Evolutionary conservation across 305 asterid species (phyloP), one percentile per base, ranked within the genome.

Genomic region (Plantago rigida): DNA sequence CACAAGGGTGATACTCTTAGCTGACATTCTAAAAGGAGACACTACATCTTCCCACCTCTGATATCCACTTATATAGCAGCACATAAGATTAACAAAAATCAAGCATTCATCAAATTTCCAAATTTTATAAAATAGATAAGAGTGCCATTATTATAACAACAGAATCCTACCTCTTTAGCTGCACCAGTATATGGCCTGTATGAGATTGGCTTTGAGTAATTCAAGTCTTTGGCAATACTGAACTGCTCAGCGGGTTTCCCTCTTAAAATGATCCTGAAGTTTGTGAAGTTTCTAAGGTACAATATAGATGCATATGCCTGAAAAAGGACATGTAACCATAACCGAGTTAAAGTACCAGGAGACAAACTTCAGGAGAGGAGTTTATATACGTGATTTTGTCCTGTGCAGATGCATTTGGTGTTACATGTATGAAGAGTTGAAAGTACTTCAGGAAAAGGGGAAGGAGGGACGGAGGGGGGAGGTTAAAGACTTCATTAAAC

Each of bases 281-380:
- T 84, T 0, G 71, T 66, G 64, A 88, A 81, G 59, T 73, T 84
- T 75, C 69, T 82, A 75, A 85, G 88, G 82, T 91, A 91, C 64
- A 87, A 74, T 58, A 91, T 77, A 59, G 98, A 91, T 44, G 95
- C 79, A 76, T 91, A 91, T 72, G 94, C 95, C 98, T 91, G 87
- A 65, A 73, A 69, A 68, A 66, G 66, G 26, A 66, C 3, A 65
- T 39, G 51, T 47, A 24, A 26, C 73, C 46, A 63, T 50, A 65
- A 68, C 48, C 65, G 42, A 63, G 60, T 51, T 68, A 73, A 66
- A 62, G 58, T 1, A 64, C 14, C 24, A 65, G 63, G 55, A 42
- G 41, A 50, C 51, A 58, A 42, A 42, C 47, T 62, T 41, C 36
- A 49, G 26, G 45, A 47, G 5, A 6, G 1, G 44, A 36, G 44